Evolutionary conservation across 495 filamentous ascomycete species (phyloP).

Genomic region (Hypomontagnella monticulosa): DNA sequence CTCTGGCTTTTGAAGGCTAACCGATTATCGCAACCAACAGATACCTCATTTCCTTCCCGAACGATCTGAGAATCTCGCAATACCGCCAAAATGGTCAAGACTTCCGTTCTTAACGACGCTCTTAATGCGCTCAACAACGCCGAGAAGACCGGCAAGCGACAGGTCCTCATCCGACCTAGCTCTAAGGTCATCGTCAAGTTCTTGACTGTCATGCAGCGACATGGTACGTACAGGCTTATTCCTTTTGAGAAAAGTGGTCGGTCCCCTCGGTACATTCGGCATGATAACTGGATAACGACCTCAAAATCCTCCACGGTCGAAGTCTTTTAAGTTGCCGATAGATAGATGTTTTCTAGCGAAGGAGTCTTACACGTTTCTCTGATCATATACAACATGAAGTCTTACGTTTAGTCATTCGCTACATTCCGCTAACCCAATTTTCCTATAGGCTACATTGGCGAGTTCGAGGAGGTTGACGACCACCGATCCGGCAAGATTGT

Average conservation of each 20-base stretch:
- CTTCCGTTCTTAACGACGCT: constrained; percentile 98
- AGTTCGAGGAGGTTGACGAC: constrained; percentile 99
- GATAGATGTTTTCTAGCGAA: constrained; percentile 67
- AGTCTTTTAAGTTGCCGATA: constrained; percentile 99
- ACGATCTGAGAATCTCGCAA: constrained; percentile 81
- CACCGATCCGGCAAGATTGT: constrained; percentile 78
- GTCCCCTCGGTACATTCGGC: constrained; percentile 65
- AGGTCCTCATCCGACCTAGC: constrained; percentile 93
- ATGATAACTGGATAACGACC: constrained; percentile 99
- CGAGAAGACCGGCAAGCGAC: constrained; percentile 98
- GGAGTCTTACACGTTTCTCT: constrained; percentile 95
- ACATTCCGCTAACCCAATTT: constrained; percentile 72
- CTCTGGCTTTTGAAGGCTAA: constrained; percentile 90
- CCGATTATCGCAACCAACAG: constrained; percentile 58
- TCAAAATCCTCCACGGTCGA: constrained; percentile 79
- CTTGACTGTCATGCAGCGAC: constrained; percentile 96
- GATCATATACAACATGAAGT: constrained; percentile 70
- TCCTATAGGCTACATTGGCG: constrained; percentile 92
- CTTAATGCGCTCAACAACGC: constrained; percentile 99
- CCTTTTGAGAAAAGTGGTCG: too few relatives aligned
- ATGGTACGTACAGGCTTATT: constrained; percentile 75
- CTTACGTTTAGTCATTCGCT: constrained; percentile 87
- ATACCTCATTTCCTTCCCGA: constrained; percentile 75
- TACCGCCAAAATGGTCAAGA: constrained; percentile 93
- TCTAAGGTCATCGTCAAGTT: constrained; percentile 99